Base-by-base conservation (phyloP, 495 filamentous ascomycete species). In the Neurospora africana region DNA sequence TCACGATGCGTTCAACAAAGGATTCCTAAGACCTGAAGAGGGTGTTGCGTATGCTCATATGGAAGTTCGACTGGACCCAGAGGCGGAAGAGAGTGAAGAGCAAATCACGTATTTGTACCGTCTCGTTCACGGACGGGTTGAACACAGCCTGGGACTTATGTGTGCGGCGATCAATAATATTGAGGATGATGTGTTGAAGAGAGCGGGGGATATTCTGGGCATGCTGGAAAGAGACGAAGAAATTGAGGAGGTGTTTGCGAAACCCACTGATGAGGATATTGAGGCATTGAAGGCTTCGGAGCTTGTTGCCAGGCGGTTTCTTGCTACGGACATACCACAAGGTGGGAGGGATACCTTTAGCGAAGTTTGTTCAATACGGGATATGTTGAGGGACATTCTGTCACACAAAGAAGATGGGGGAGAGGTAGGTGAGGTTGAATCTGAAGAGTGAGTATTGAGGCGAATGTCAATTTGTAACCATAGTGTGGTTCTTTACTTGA, bases 91-190 rank as follows among this genome's bases (percentile, higher is more conserved):
- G 4, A 75, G 81, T 4, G 87, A 90, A 43, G 88, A 95, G 37
- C 93, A 97, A 77, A 87, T 99, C 69, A 94, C 92, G 0, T 98
- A 96, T 81, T 85, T 98, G 1, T 97, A 94, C 78, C 93, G 90
- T 82, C 91, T 87, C 19, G 80, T 80, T 5, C 79, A 83, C 6
- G 94, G 95, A 5, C 87, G 90, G 41, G 94, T 92, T 74, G 87
- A 80, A n/a, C 89, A 90, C 35, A 97, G 93, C 78, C 92, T 95
- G 74, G 95, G 94, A 5, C 93, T 91, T 13, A 86, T 88, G 83
- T 98, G 93, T 76, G 95, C 92, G 21, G 89, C 89, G 3, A 88
- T 96, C 76, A 97, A 95, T 73, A 94, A 93, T 27, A 87, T 99
- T 30, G 89, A 91, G 44, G 79, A 81, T 35, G 84, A 87, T 27